Percentiles rank a stretch among this genome's conserved stretches.
These are phyloP conservation scores for Scedosporium dehoogii DNA, from an alignment of 2,329 filamentous ascomycete species.

Conservation along the genomic window DNA sequence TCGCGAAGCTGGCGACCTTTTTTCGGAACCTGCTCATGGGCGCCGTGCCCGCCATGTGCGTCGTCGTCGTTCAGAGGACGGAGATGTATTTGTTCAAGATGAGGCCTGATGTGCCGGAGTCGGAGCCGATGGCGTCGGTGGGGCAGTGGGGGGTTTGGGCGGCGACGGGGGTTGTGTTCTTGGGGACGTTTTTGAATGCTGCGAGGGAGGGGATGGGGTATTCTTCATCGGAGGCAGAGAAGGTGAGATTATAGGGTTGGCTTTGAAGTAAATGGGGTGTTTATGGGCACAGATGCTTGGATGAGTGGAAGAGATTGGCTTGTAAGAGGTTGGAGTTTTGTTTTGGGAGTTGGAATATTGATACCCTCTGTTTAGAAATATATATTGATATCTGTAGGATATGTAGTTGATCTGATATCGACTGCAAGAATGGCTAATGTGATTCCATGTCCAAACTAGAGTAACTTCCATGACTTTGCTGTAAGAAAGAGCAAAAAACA, in stretches of 20 bases:
- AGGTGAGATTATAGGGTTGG: not conserved
- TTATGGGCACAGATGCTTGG: not conserved
- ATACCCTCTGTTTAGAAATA: not conserved
- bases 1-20: not conserved
- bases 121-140: conserved; percentile 8
- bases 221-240: not conserved
- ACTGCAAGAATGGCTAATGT: too few species aligned
- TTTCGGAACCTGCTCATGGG: not conserved
- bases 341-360: not conserved
- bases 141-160: conserved; percentile 12
- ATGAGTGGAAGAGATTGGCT: not conserved
- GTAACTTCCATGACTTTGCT: too few species aligned
- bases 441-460: too few species aligned
- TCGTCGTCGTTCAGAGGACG: conserved; percentile 5
- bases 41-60: conserved; percentile 4
- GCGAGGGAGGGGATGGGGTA: conserved; percentile 7
- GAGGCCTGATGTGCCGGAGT: not conserved
- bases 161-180: conserved; percentile 6
- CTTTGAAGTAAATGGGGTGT: not conserved
- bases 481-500: too few species aligned
- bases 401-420: not conserved
- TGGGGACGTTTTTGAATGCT: conserved; percentile 9
- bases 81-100: conserved; percentile 9
- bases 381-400: not conserved
- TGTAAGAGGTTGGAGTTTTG: not conserved